A percentile compares a stretch with the other conserved stretches of the same genome.
These are phyloP conservation scores for Penicillium occitanis DNA, from an alignment of 2,329 filamentous ascomycete genomes.

Conservation along the genomic window DNA sequence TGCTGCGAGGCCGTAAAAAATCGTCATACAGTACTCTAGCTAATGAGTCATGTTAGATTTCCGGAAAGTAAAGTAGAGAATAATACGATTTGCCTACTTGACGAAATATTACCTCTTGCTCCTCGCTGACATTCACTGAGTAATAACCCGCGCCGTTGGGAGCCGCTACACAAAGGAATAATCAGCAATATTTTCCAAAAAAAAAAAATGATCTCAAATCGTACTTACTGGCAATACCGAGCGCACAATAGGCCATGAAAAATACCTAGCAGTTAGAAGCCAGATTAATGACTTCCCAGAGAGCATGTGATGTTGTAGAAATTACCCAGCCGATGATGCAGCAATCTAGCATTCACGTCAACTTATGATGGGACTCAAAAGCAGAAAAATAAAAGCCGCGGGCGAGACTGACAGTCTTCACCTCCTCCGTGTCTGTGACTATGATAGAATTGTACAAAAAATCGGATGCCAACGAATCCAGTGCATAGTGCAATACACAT, in stretches of 20 bases:
- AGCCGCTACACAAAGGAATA: neutral
- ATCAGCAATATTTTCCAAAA: neutral
- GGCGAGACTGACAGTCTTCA: conserved; percentile 3
- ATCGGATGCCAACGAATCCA: conserved; percentile 3
- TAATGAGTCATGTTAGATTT: conserved; percentile 5
- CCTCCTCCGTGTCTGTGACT: neutral
- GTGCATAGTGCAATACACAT: conserved; percentile 5
- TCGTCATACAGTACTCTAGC: conserved; percentile 3
- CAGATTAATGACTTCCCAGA: neutral
- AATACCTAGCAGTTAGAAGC: neutral
- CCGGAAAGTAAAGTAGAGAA: neutral
- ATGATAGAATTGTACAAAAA: neutral
- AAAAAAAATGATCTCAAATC: neutral
- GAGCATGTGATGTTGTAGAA: neutral
- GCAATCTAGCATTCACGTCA: conserved; percentile 5
- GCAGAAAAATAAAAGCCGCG: conserved; percentile 5
- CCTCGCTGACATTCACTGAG: conserved; percentile 7
- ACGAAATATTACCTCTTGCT: conserved; percentile 5
- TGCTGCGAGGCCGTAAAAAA: conserved; percentile 7
- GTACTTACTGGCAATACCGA: neutral
- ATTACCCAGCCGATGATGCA: conserved; percentile 9
- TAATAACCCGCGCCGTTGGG: conserved; percentile 7
- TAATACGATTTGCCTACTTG: neutral
- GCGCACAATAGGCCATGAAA: neutral
- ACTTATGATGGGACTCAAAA: neutral